Percentiles rank a stretch among this genome's conserved stretches.
These are phyloP conservation scores for Suhomyces ambrosiae DNA, from an alignment of 1,139 yeast genomes.

Conservation along the genomic window DNA sequence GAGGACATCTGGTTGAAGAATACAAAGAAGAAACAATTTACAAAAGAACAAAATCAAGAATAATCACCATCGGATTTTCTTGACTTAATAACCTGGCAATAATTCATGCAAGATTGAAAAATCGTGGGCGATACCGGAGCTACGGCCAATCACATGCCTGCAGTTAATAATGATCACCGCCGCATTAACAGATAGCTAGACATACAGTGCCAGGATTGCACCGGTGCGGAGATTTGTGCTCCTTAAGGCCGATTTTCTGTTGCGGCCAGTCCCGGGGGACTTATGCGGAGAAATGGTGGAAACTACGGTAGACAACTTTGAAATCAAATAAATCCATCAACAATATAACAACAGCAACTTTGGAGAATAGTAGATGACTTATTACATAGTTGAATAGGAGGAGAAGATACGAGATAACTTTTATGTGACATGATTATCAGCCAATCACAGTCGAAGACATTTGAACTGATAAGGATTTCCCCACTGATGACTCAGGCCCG, in stretches of 20 bases:
- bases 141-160: slow-evolving; percentile 11
- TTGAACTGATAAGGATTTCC: slow-evolving; percentile 8
- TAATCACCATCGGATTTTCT: not conserved
- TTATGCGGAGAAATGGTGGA: too few relatives aligned
- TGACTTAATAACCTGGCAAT: not conserved
- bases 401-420: not conserved
- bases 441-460: not conserved
- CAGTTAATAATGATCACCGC: slow-evolving; percentile 9
- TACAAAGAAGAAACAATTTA: slow-evolving; percentile 10
- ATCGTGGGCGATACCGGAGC: slow-evolving; percentile 3
- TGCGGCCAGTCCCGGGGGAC: too few relatives aligned
- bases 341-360: too few relatives aligned
- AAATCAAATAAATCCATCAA: too few relatives aligned
- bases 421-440: not conserved
- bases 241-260: not conserved
- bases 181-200: slow-evolving; percentile 6
- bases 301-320: too few relatives aligned
- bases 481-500: slow-evolving; percentile 11
- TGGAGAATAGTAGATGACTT: too few relatives aligned
- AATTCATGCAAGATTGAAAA: not conserved
- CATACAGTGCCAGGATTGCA: not conserved
- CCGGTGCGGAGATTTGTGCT: slow-evolving; percentile 1
- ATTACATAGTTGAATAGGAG: too few relatives aligned
- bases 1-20: slow-evolving; percentile 24
- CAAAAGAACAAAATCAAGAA: not conserved